Percentiles rank a stretch among this genome's conserved stretches.
phyloP scores from a whole-genome alignment of 768 basidiomycete genomes.

The Cytidiella melzeri region DNA sequence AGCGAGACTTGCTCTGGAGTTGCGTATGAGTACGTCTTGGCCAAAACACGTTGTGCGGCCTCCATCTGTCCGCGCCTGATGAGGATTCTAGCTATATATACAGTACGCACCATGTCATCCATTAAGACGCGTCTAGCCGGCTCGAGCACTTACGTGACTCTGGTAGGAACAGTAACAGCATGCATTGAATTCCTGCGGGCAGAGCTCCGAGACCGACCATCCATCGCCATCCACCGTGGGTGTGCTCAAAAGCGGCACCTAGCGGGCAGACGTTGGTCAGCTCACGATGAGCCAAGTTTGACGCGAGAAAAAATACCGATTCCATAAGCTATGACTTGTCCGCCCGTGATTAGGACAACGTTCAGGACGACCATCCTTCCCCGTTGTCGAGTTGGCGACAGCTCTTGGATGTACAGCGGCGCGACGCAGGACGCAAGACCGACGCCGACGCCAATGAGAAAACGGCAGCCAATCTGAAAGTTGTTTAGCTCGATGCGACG shows the following conservation, averaged over 20 bases:
- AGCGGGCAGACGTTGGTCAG: neutral
- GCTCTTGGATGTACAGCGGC: conserved; percentile 79
- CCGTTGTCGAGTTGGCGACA: conserved; percentile 66
- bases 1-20: conserved; percentile 57
- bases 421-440: conserved; percentile 74
- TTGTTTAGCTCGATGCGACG: too few species aligned
- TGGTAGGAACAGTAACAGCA: conserved; percentile 59
- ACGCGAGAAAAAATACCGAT: conserved; percentile 42
- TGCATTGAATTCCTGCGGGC: conserved; percentile 59
- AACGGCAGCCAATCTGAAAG: conserved; percentile 57
- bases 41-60: conserved; percentile 47
- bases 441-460: conserved; percentile 70
- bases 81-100: conserved; percentile 60
- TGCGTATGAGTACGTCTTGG: conserved; percentile 65
- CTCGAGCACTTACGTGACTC: conserved; percentile 71
- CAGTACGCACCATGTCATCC: neutral
- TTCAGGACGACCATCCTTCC: conserved; percentile 80
- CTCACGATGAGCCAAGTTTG: neutral
- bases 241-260: conserved; percentile 51
- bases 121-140: too few species aligned
- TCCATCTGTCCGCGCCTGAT: conserved; percentile 48
- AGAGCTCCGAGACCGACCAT: conserved; percentile 76
- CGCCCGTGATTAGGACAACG: conserved; percentile 76
- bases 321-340: conserved; percentile 75
- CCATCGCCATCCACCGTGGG: conserved; percentile 69